Base-by-base conservation (phyloP, 768 basidiomycete species). In the Lyophyllum atratum region DNA sequence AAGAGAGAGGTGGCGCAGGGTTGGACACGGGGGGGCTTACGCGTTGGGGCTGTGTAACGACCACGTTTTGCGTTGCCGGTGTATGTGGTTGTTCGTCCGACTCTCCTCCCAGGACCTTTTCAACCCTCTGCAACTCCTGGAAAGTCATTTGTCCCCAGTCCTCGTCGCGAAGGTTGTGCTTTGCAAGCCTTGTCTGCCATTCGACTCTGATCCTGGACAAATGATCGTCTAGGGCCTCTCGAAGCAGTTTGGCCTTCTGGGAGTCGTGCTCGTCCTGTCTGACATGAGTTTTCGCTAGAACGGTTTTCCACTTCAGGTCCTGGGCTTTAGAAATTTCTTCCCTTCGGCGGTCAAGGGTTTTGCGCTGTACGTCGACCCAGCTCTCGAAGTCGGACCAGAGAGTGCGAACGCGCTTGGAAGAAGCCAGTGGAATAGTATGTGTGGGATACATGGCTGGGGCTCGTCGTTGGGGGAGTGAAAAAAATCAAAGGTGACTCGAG, bases 71-170 rank as follows among this genome's bases (percentile, higher is more conserved):
- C 24, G 39, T 24, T 7, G 51, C 47, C 15, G 55, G 51, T 24
- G 49, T 56, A 24, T 57, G 71, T 29, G 71, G 68, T 22, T 67
- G 69, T 6, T 72, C 73, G 43, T 74, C 74, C 39, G 68, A 64
- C 19, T 74, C 70, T 43, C 66, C 74, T 4, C 77, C 77, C n/a
- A 81, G 67, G 1, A 73, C 66, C 34, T 66, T 65, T 33, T 69
- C 70, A 28, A 77, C 73, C 11, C 68, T 69, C 19, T 62, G 60
- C 45, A 67, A 68, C 54, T 81, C 80, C 19, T 65, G 68, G 6
- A 62, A 58, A 4, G 76, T 72, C 62, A 81, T 79, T 46, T 73
- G 69, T 2, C 70, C 72, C 81, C 80, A 83, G 59, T 78, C 74
- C 42, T 78, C 76, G 60, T 72, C 71, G 43, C 63, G 60, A 52